These are phyloP conservation scores for Grosmannia clavigera DNA, from an alignment of 2,329 filamentous ascomycete species.

Conservation along the genomic window DNA sequence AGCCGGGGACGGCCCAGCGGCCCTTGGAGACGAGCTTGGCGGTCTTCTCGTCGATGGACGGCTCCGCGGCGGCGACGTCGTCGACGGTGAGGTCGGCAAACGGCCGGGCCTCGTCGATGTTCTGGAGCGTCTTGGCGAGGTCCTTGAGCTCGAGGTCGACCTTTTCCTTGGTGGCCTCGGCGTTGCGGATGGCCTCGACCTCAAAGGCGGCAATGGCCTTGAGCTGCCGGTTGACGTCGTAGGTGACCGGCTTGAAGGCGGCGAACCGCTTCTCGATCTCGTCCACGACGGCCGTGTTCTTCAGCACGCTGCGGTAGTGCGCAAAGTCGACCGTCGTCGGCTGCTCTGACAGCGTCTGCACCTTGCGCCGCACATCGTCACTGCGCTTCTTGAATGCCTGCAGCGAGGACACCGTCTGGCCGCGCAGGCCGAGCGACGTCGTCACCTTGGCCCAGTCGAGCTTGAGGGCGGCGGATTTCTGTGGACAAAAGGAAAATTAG, in stretches of 20 bases:
- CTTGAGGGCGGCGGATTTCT: slow-evolving; percentile 98
- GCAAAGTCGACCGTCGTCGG: slow-evolving; percentile 83
- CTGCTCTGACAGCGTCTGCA: slow-evolving; percentile 71
- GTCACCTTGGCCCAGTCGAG: slow-evolving; percentile 97
- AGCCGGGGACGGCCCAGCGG: slow-evolving; percentile 94
- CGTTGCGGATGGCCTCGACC: slow-evolving; percentile 92
- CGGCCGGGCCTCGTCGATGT: slow-evolving; percentile 90
- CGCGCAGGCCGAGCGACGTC: slow-evolving; percentile 88
- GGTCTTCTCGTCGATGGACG: slow-evolving; percentile 96
- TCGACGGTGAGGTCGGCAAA: slow-evolving; percentile 98
- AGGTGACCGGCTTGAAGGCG: slow-evolving; percentile 81
- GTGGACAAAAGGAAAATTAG: slow-evolving; percentile 35
- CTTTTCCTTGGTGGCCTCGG: slow-evolving; percentile 90
- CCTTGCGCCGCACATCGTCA: slow-evolving; percentile 93
- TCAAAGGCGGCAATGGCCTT: slow-evolving; percentile 98
- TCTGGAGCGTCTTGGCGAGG: slow-evolving; percentile 86
- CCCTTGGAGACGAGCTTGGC: slow-evolving; percentile 90
- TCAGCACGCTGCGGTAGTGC: slow-evolving; percentile 81
- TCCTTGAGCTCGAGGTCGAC: slow-evolving; percentile 92
- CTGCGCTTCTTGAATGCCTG: slow-evolving; percentile 99
- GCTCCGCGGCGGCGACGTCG: slow-evolving; percentile 85
- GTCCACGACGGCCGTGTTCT: slow-evolving; percentile 91
- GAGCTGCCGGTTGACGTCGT: slow-evolving; percentile 86
- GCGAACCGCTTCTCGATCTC: slow-evolving; percentile 96
- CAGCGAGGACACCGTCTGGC: slow-evolving; percentile 82